Evolutionary conservation across 768 basidiomycete genomes (phyloP), one percentile per base, ranked within the genome.

Genomic region (Postia placenta): DNA sequence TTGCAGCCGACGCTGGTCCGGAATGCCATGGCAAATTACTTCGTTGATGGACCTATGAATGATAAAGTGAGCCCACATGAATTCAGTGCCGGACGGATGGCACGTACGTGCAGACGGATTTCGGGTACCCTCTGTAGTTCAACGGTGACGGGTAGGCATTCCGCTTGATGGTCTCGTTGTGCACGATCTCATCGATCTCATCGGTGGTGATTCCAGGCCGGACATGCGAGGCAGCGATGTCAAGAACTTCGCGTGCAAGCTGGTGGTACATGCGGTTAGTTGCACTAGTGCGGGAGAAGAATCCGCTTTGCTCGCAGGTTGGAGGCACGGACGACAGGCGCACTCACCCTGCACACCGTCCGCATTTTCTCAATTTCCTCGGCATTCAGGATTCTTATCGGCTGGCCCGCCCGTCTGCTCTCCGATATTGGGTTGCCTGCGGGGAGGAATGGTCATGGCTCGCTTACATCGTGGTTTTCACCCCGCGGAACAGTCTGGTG

Each of bases 21-120:
- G 93, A 53, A 95, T 94, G 49, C 95, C 96, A 65, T 99, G 96
- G 66, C 96, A 98, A 59, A 99, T 94, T 44, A 80, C 87, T 67
- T 98, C 95, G 65, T 99, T 99, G 20, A 98, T 69, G 36, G 92
- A 93, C 19, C 90, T 89, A n/a, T n/a, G n/a, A n/a, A n/a, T n/a
- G n/a, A n/a, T n/a, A 56, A 39, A 22, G n/a, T 11, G 23, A 38
- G 45, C 19, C n/a, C 17, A 35, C 39, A 11, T 22, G 39, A 19
- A 7, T 22, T 5, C 36, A 24, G 30, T 9, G 11, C 6, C 25
- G 33, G 24, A 19, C 28, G 26, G 35, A 40, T 26, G n/a, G 39
- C 28, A 76, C 91, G 57, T 71, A 92, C 83, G 87, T 93, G 87
- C 96, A 99, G 30, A 95, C 80, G 25, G 93, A 97, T 74, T 97